Base-by-base conservation (phyloP, 2,329 filamentous ascomycete species). In the Aspergillus chevalieri region DNA sequence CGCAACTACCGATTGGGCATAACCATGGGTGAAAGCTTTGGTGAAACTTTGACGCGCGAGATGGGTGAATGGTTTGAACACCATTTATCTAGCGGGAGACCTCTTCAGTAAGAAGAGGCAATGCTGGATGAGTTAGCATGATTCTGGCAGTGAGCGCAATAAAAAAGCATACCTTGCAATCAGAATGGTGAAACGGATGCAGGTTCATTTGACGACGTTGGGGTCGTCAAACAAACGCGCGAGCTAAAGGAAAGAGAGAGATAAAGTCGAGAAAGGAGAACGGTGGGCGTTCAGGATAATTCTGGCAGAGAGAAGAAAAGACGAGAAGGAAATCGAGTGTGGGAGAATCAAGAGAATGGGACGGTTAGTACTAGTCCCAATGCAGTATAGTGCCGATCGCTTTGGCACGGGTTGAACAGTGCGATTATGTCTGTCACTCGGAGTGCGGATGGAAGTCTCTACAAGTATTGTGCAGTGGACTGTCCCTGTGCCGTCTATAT, bases 31-130 rank as follows among this genome's bases (percentile, higher is more conserved):
- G 72, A 97, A 87, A 66, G 91, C 90, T 78, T 97, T 97, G 68
- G 89, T 85, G 76, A 96, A 87, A 86, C 89, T 91, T 81, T 92
- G 88, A 79, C 93, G 92, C 83, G 95, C 89, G 80, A 97, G 88
- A 78, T 83, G 80, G 66, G 83, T 81, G 65, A 84, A 84, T 63
- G 76, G 75, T 74, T 86, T 86, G 70, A 82, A 78, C 62, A 79
- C 77, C 92, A 96, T 97, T 95, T 94, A 95, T 88, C 80, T 83
- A 71, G 81, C 76, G 69, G 74, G 74, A 57, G 69, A 75, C 74
- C 80, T 81, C 81, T 83, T 84, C 85, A 82, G 71, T 72, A 74
- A 64, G 77, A 78, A 78, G 76, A 77, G 72, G 75, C 74, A 71
- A 73, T 76, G 78, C 68, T 69, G 22, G 51, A 28, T 41, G 21